A percentile compares a stretch with the other conserved stretches of the same genome.
phyloP scores from a whole-genome alignment of 345 rosid genomes.

The thale cress (Arabidopsis thaliana) region DNA sequence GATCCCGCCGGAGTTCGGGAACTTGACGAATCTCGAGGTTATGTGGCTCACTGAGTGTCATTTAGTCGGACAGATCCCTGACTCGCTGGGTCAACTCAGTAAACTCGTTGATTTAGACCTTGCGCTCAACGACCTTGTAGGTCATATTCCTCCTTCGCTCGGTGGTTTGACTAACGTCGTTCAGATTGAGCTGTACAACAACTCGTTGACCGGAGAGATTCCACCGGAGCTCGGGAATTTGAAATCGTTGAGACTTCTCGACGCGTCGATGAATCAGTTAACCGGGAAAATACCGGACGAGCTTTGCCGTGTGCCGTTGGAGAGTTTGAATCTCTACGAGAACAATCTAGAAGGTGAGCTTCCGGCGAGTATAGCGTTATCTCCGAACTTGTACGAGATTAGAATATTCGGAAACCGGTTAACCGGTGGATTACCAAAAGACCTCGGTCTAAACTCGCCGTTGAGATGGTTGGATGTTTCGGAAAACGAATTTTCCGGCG shows the following conservation, averaged over 20 bases:
- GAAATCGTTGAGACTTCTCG: conserved; percentile 68
- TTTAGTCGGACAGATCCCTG: conserved; percentile 82
- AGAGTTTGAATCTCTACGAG: conserved; percentile 89
- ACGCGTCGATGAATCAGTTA: conserved; percentile 85
- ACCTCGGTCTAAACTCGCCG: conserved; percentile 81
- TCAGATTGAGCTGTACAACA: conserved; percentile 96
- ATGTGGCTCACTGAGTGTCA: conserved; percentile 93
- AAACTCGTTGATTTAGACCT: conserved; percentile 82
- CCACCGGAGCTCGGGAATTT: conserved; percentile 70
- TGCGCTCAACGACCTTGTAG: conserved; percentile 69
- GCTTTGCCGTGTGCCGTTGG: conserved; percentile 69
- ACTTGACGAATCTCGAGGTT: conserved; percentile 75
- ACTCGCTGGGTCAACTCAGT: conserved; percentile 73
- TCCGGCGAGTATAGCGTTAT: conserved; percentile 66
- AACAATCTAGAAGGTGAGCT: conserved; percentile 69
- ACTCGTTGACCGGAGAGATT: conserved; percentile 76
- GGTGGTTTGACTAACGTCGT: conserved; percentile 63
- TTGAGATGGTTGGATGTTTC: conserved; percentile 81
- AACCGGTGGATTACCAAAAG: conserved; percentile 66
- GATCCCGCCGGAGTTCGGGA: conserved; percentile 89
- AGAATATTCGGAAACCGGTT: conserved; percentile 72
- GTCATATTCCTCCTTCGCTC: conserved; percentile 74
- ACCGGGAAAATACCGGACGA: conserved; percentile 78
- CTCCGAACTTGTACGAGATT: conserved; percentile 82
- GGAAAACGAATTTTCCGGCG: conserved; percentile 66